Base-by-base conservation (phyloP, 2,329 filamentous ascomycete species). In the Emydomyces testavorans region DNA sequence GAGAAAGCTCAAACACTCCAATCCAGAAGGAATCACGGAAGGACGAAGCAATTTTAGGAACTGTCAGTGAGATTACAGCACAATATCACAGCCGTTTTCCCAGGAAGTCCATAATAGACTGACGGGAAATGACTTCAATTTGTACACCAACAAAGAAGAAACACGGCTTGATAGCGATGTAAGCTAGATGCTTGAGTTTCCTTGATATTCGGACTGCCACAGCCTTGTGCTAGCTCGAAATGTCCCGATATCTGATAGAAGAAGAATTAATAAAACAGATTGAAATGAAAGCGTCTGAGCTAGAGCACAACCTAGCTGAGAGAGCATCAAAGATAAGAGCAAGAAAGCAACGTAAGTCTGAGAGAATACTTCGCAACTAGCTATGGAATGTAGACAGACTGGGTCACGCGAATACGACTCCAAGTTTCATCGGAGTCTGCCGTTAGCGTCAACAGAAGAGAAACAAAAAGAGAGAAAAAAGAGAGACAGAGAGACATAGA, bases 191-290 rank as follows among this genome's bases (percentile, higher is more conserved):
- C n/a, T n/a, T 26, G 31, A 13, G 20, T 24, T 13, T 4, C 16
- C 6, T 44, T 26, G 7, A 26, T 2, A 26, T 16, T 4, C 10
- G 3, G n/a, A 13, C 4, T 37, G 7, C 4, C 21, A 20, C 43
- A 46, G 43, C 43, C 43, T 46, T 46, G 43, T 46, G 34, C 11
- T 28, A 31, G 24, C 32, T 38, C 31, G 8, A 16, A 26, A 26
- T 13, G 20, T 24, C 21, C 5, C n/a, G 37, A n/a, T n/a, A n/a
- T n/a, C n/a, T n/a, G n/a, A n/a, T n/a, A n/a, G n/a, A n/a, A n/a
- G n/a, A 15, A 23, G 23, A 20, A 21, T 31, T n/a, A 37, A 34
- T 26, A 46, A 40, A 44, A 32, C 56, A 58, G 43, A 56, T 44
- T 40, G 31, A 37, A 28, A 34, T 18, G 15, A 21, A 13, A 15